A percentile compares a stretch with the other conserved stretches of the same genome.
These are phyloP conservation scores for Penicillium sp. DNA, from an alignment of 2,329 filamentous ascomycete species.

Conservation along the genomic window DNA sequence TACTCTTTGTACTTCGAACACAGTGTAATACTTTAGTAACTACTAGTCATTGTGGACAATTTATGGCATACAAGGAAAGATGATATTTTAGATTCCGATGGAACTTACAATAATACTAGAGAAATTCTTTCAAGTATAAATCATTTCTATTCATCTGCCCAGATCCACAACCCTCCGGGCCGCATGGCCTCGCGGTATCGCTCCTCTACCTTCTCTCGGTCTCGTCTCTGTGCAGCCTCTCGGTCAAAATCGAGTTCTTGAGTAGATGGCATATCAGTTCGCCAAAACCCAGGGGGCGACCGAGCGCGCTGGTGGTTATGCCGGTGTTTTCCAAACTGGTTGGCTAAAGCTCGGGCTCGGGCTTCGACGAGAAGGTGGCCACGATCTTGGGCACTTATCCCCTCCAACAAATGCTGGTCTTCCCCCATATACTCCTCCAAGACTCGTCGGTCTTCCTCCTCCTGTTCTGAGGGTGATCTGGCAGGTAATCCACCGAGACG, in stretches of 20 bases:
- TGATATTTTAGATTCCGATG: background rate
- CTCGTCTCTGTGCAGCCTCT: constrained; percentile 62
- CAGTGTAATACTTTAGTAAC: too few relatives aligned
- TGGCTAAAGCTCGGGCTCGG: constrained; percentile 69
- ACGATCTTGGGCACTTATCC: constrained; percentile 61
- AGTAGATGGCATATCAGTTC: constrained; percentile 82
- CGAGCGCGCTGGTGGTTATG: constrained; percentile 68
- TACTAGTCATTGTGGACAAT: background rate
- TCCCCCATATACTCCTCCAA: constrained; percentile 58
- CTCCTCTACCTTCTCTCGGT: constrained; percentile 65
- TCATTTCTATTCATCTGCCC: constrained; percentile 67
- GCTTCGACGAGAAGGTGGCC: constrained; percentile 72
- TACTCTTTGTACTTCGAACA: background rate
- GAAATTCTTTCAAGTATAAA: background rate
- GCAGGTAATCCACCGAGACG: constrained; percentile 36
- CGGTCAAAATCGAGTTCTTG: constrained; percentile 72
- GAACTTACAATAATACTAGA: background rate
- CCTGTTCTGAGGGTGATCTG: constrained; percentile 13
- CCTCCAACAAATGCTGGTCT: constrained; percentile 32
- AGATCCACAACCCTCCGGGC: constrained; percentile 73
- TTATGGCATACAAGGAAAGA: background rate
- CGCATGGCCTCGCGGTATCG: constrained; percentile 80
- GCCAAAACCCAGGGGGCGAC: constrained; percentile 88
- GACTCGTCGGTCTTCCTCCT: constrained; percentile 28
- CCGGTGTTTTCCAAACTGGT: constrained; percentile 74